Conservation (phyloP, 2,329 filamentous ascomycete species). For the Trichophyton rubrum region DNA sequence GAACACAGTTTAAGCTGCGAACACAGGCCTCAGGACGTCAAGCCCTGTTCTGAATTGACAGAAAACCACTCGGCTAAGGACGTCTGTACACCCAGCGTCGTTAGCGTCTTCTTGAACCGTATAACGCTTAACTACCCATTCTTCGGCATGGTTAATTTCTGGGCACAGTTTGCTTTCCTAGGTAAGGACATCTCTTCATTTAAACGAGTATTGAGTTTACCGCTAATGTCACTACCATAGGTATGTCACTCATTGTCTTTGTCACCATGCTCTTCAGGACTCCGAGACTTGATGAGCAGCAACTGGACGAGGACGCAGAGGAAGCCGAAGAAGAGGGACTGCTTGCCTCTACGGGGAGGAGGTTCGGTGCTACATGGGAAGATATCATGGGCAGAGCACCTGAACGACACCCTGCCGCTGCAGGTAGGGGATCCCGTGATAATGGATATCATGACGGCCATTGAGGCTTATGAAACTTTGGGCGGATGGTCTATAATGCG, state of each 20-base stretch:
- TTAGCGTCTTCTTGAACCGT: slow-evolving; percentile 85
- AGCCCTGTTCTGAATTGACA: slow-evolving; percentile 67
- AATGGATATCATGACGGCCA: background rate
- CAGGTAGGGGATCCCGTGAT: slow-evolving; percentile 7
- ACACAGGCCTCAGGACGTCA: slow-evolving; percentile 54
- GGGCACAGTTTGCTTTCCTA: slow-evolving; percentile 89
- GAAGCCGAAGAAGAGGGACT: slow-evolving; percentile 89
- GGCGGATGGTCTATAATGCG: background rate
- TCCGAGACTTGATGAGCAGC: slow-evolving; percentile 60
- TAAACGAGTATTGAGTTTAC: background rate
- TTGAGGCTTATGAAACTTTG: background rate
- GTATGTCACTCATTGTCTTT: slow-evolving; percentile 70
- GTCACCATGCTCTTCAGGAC: slow-evolving; percentile 66
- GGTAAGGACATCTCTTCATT: slow-evolving; percentile 26
- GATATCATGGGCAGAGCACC: slow-evolving; percentile 57
- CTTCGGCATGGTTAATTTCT: slow-evolving; percentile 86
- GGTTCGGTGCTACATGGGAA: slow-evolving; percentile 79
- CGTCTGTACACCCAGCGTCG: slow-evolving; percentile 82
- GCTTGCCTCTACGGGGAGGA: slow-evolving; percentile 65
- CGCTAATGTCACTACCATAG: slow-evolving; percentile 15
- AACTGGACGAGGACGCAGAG: slow-evolving; percentile 79
- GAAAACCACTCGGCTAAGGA: slow-evolving; percentile 57
- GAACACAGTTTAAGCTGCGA: slow-evolving; percentile 64
- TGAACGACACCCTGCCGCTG: slow-evolving; percentile 5
- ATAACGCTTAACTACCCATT: slow-evolving; percentile 90